phyloP scores from a whole-genome alignment of 192 early-diverging fungal genomes.

The Coemansia sp. region DNA sequence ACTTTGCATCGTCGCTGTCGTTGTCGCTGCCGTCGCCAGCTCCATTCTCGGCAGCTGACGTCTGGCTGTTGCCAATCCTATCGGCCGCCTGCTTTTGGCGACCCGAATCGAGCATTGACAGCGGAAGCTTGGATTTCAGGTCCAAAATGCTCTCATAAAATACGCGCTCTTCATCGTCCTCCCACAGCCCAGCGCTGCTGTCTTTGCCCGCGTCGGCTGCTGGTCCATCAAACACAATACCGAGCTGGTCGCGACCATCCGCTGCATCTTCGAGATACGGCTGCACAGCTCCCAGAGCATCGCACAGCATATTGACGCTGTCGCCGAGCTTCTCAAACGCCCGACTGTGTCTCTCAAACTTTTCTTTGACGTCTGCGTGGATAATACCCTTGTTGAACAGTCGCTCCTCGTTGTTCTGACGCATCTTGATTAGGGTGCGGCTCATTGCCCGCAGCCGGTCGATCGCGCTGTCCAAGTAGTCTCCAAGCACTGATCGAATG shows the following conservation, averaged over 20 bases:
- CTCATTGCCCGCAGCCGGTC: conserved; percentile 33
- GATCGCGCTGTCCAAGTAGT: conserved; percentile 38
- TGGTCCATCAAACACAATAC: conserved; percentile 39
- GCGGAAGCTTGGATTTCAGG: conserved; percentile 75
- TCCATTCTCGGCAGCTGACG: background rate
- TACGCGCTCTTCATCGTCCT: conserved; percentile 84
- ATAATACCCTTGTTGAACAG: conserved; percentile 70
- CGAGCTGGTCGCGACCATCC: conserved; percentile 20
- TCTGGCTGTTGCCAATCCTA: background rate
- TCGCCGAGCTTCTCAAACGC: conserved; percentile 30
- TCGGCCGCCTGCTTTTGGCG: conserved; percentile 6
- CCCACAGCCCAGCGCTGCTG: conserved; percentile 60
- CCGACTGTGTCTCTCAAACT: conserved; percentile 21
- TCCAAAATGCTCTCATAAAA: conserved; percentile 90
- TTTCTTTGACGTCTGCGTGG: conserved; percentile 31
- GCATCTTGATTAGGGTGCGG: conserved; percentile 65
- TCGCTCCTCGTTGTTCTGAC: conserved; percentile 72
- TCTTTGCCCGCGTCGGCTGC: conserved; percentile 2
- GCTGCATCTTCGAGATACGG: conserved; percentile 77
- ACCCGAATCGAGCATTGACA: conserved; percentile 63
- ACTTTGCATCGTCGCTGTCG: too few species aligned
- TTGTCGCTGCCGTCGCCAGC: background rate
- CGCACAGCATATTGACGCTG: conserved; percentile 56
- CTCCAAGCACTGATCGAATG: conserved; percentile 22
- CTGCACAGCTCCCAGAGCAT: conserved; percentile 67